phyloP scores from a whole-genome alignment of 208 protist genomes.

The Leptomonas pyrrhocoris region DNA sequence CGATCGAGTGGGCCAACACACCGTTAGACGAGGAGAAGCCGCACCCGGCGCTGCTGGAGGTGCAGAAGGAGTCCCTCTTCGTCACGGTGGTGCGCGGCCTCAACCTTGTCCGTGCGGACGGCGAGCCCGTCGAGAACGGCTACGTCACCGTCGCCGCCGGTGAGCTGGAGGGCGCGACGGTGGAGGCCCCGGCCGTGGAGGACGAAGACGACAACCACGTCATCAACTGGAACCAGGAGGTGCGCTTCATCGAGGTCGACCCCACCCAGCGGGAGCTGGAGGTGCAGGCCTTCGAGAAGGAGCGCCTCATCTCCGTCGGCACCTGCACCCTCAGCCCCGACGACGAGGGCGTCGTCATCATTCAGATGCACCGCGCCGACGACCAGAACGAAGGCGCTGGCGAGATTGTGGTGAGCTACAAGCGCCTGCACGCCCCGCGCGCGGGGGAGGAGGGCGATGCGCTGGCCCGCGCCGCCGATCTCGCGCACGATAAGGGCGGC shows the following conservation, averaged over 20 bases:
- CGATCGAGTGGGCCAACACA: conserved; percentile 81
- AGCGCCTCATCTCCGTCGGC: conserved; percentile 55
- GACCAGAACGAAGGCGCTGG: conserved; percentile 55
- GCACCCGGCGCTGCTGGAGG: conserved; percentile 37
- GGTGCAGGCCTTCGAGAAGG: conserved; percentile 66
- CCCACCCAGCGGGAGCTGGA: conserved; percentile 50
- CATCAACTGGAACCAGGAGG: conserved; percentile 88
- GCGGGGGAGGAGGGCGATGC: conserved; percentile 9
- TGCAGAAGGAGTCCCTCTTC: conserved; percentile 74
- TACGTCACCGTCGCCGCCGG: conserved; percentile 68
- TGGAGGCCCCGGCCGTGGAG: conserved; percentile 50
- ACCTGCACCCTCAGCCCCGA: conserved; percentile 36
- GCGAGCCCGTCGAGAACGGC: conserved; percentile 42
- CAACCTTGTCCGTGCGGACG: conserved; percentile 57
- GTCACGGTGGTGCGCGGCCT: conserved; percentile 81
- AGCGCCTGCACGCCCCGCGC: conserved; percentile 49
- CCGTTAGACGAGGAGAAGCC: conserved; percentile 40
- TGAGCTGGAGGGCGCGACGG: conserved; percentile 79
- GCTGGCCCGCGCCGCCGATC: conserved; percentile 8
- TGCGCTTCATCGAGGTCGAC: conserved; percentile 84
- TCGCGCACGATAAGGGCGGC: conserved; percentile 6
- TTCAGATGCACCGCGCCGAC: conserved; percentile 60
- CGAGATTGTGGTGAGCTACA: conserved; percentile 84
- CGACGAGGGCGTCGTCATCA: conserved; percentile 54
- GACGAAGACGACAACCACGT: conserved; percentile 52